Base-by-base conservation (phyloP, 495 filamentous ascomycete species). In the Penicillium salamii region DNA sequence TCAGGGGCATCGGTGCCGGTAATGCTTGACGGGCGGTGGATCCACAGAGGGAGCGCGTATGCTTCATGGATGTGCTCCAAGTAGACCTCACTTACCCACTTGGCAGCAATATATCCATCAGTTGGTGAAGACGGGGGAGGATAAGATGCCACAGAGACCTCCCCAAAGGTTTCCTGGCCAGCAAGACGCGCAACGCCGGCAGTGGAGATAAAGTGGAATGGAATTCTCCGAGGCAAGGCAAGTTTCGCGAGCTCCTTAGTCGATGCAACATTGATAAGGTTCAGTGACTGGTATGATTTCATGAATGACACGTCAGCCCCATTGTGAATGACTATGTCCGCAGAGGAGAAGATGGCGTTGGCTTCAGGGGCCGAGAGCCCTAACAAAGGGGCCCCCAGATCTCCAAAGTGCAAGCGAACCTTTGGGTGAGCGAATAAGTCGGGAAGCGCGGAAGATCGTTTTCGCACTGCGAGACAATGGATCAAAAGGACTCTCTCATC, bases 1-100 rank as follows among this genome's bases (percentile, higher is more conserved):
- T 63, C 54, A 1, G 60, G 60, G 8, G 57, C 57, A 45, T 50
- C 26, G 3, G 42, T 14, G 5, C 54, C 54, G 8, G 45, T 55
- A 26, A 73, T 61, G 42, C 53, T 60, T 0, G 66, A 55, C 17
- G 66, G 65, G 1, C 75, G 65, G 51, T 79, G 74, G 21, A 77
- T 69, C 50, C 42, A 69, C 1, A 71, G 63, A 0, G 68, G 68
- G n/a, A 72, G 36, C 1, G 54, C 63, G 26, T 63, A 50, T 7
- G 45, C 28, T 11, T 24, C 5, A 26, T 36, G 29, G 11, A 57
- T 55, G 3, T 61, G 58, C 55, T 82, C 78, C 0, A 84, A 61
- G 19, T 69, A 56, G 6, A 42, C 46, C 58, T 85, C 81, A 45
- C 74, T 71, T 1, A 72, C 80, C 80, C 81, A 85, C 24, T 80